Evolutionary conservation across 148 eudicot genomes (phyloP).

Genomic region (Rhododendron williamsianum): DNA sequence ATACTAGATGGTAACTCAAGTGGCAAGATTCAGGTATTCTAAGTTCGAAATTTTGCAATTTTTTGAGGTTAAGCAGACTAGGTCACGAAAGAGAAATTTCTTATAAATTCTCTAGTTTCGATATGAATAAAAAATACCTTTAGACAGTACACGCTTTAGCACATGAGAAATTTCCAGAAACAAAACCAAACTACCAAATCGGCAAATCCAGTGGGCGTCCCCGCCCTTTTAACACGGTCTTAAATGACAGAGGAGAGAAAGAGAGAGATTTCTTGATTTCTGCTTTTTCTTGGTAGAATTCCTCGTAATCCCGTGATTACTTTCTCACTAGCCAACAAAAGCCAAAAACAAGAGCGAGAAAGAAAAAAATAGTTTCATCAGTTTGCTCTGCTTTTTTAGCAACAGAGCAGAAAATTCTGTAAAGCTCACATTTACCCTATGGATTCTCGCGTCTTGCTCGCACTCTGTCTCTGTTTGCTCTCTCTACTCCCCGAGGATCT

Average conservation of each 20-base stretch:
- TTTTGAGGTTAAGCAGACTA: too few species aligned
- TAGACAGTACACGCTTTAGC: background rate
- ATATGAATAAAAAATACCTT: too few species aligned
- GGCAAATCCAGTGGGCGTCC: slow-evolving; percentile 3
- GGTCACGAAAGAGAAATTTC: background rate
- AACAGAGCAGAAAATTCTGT: background rate
- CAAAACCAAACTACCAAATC: background rate
- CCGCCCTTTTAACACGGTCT: background rate
- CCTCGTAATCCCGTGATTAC: background rate
- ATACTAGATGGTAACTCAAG: too few species aligned
- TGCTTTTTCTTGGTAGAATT: background rate
- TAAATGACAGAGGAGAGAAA: background rate
- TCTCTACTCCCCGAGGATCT: slow-evolving; percentile 12
- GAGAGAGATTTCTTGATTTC: background rate
- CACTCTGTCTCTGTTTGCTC: slow-evolving; percentile 10
- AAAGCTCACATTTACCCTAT: slow-evolving; percentile 2
- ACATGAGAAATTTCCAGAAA: background rate
- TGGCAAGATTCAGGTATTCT: too few species aligned
- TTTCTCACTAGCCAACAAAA: slow-evolving; percentile 1
- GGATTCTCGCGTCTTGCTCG: slow-evolving; percentile 11
- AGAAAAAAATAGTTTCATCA: background rate
- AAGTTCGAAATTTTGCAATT: too few species aligned
- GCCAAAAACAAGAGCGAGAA: background rate
- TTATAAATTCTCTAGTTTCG: too few species aligned
- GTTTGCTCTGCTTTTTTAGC: background rate